Evolutionary conservation across 2,329 filamentous ascomycete species (phyloP), one percentile per base, ranked within the genome.

Genomic region (Cladosporium halotolerans): DNA sequence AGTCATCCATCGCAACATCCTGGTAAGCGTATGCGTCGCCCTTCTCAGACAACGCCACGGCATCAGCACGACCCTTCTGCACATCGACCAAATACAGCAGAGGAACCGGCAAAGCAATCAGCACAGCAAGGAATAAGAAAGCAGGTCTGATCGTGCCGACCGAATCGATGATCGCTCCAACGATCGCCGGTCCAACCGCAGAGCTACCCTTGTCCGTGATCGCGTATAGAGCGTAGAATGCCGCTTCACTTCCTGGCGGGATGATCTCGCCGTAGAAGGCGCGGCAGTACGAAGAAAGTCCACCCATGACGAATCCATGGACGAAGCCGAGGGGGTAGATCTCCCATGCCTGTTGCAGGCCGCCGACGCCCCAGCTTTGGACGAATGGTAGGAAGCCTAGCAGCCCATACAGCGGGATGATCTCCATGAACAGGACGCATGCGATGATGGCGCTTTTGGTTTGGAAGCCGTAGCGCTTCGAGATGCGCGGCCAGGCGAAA

Each of bases 121-220:
- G 70, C 2, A 82, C 76, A 0, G 88, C 88, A 49, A 97, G 73
- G 67, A 96, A 96, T 72, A 85, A 85, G 69, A 97, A 96, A 0
- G 90, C 89, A 1, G 70, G 69, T 14, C 72, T 52, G 31, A 75
- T 73, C 1, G 65, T 71, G 0, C 72, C 72, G 6, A 68, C 63
- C 2, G 63, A 79, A 66, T 96, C 90, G 8, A 95, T 93, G 57
- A 96, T 95, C 31, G 82, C 80, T 0, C 90, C 92, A 0, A 96
- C 91, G 61, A 97, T 88, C 1, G 88, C 86, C 0, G 92, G 92
- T 0, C 92, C 92, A 66, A 96, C 92, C 2, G 95, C 80, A 65
- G 88, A 93, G 16, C 88, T 93, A 0, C 90, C 90, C 70, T 96
- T 97, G 69, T 97, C 92, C 1, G 92, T 96, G 55, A 96, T 95